A percentile compares a stretch with the other conserved stretches of the same genome.
Conservation (phyloP, 176 grass and related monocot genomes). For the Ampelocalamus luodianensis region DNA sequence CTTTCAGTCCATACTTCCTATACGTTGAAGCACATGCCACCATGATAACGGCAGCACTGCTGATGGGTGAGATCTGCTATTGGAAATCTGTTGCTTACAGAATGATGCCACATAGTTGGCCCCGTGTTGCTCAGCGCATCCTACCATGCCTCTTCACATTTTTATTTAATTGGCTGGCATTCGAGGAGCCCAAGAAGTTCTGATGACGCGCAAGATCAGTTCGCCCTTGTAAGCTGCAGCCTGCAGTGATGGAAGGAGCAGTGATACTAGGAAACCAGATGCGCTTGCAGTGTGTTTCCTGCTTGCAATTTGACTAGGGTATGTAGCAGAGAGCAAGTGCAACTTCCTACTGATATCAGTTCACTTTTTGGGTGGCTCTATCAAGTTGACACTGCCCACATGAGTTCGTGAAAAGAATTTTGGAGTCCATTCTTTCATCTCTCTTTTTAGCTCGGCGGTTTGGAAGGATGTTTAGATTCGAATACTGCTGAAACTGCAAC, state of each 20-base stretch:
- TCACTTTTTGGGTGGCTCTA: not conserved
- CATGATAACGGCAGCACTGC: not conserved
- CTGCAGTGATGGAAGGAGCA: not conserved
- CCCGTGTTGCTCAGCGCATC: not conserved
- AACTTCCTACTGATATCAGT: not conserved
- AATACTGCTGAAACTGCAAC: constrained; percentile 9
- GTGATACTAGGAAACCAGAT: constrained; percentile 3
- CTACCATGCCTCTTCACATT: not conserved
- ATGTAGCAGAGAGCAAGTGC: constrained; percentile 34
- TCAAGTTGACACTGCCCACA: constrained; percentile 24
- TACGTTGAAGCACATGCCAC: not conserved
- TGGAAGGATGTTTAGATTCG: constrained; percentile 5
- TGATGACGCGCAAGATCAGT: not conserved
- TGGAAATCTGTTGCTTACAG: constrained; percentile 31
- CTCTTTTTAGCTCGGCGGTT: not conserved
- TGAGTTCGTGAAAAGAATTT: constrained; percentile 38
- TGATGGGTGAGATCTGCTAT: constrained; percentile 17
- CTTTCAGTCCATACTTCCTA: constrained; percentile 10
- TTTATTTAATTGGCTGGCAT: not conserved
- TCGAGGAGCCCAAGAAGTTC: not conserved
- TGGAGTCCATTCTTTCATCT: constrained; percentile 26
- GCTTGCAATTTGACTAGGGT: constrained; percentile 34
- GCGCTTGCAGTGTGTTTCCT: not conserved
- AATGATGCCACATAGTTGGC: constrained; percentile 11
- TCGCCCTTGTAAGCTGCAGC: not conserved